Evolutionary conservation across 2,329 filamentous ascomycete genomes (phyloP).

Genomic region (Colletotrichum tropicicola): DNA sequence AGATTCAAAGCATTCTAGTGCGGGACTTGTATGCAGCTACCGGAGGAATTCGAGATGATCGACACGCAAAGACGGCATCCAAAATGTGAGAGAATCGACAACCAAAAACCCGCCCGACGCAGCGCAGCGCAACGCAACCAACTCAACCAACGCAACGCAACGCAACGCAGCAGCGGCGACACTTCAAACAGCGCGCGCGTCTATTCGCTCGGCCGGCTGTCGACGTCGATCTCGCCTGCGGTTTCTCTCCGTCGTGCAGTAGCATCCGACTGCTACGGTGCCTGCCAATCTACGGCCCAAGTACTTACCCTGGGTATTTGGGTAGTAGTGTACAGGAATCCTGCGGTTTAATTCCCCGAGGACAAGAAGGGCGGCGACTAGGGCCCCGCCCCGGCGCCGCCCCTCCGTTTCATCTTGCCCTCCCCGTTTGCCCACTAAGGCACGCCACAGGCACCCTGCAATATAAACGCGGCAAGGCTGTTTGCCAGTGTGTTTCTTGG

Average conservation of each 20-base stretch:
- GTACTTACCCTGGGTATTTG: too few species aligned
- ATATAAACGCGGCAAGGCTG: constrained; percentile 9
- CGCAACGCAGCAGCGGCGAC: neutral
- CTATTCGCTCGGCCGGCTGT: constrained; percentile 8
- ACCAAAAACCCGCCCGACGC: neutral
- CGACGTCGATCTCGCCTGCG: neutral
- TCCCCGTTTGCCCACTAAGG: constrained; percentile 25
- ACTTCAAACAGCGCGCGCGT: constrained; percentile 10
- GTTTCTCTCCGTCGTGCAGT: too few species aligned
- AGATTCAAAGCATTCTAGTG: neutral
- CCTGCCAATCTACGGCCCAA: too few species aligned
- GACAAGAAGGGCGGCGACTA: neutral
- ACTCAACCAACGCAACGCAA: neutral
- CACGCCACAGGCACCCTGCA: constrained; percentile 30
- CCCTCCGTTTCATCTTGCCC: constrained; percentile 27
- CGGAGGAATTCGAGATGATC: neutral
- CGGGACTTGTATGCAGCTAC: neutral
- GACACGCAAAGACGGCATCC: neutral
- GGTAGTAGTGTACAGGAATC: neutral
- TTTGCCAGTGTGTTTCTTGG: constrained; percentile 3
- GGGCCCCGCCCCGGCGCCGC: constrained; percentile 10
- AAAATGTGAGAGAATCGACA: neutral
- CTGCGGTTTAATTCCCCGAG: constrained; percentile 8
- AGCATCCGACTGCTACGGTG: too few species aligned
- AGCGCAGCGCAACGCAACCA: neutral